These are phyloP conservation scores for Euphorbia pulcherrima DNA, from an alignment of 345 rosid species.

Conservation along the genomic window DNA sequence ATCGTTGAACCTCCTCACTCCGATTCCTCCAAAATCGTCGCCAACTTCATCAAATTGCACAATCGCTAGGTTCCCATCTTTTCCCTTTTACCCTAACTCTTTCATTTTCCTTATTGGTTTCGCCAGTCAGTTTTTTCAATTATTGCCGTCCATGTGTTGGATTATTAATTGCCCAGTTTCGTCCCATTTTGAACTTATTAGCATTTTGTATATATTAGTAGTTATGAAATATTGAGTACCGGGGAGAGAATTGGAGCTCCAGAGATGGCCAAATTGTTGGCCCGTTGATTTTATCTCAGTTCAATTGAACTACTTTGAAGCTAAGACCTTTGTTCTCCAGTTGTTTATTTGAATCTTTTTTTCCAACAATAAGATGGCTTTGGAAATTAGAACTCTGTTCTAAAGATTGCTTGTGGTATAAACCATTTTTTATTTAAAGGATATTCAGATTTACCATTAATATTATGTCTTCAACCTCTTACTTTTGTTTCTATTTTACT, in stretches of 20 bases:
- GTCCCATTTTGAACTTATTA: neutral
- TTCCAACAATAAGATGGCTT: neutral
- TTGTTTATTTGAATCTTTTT: neutral
- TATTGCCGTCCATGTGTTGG: conserved; percentile 6
- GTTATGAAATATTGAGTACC: neutral
- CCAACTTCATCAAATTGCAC: conserved; percentile 1
- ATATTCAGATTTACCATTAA: neutral
- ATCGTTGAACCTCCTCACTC: conserved; percentile 5
- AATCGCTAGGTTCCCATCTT: conserved; percentile 5
- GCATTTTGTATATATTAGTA: neutral
- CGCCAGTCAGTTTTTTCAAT: neutral
- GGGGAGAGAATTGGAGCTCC: conserved; percentile 1
- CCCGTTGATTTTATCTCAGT: neutral
- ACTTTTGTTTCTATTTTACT: neutral
- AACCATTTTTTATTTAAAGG: neutral
- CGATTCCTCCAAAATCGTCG: neutral
- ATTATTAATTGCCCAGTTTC: neutral
- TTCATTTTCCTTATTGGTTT: neutral
- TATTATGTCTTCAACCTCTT: neutral
- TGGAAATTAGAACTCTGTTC: neutral
- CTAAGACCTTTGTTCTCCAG: no score
- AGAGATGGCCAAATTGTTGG: conserved; percentile 7
- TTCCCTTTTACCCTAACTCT: neutral
- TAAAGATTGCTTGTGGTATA: neutral
- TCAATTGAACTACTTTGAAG: neutral